These are phyloP conservation scores for Picea engelmannii DNA, from an alignment of 83 land plant genomes.

Conservation along the genomic window DNA sequence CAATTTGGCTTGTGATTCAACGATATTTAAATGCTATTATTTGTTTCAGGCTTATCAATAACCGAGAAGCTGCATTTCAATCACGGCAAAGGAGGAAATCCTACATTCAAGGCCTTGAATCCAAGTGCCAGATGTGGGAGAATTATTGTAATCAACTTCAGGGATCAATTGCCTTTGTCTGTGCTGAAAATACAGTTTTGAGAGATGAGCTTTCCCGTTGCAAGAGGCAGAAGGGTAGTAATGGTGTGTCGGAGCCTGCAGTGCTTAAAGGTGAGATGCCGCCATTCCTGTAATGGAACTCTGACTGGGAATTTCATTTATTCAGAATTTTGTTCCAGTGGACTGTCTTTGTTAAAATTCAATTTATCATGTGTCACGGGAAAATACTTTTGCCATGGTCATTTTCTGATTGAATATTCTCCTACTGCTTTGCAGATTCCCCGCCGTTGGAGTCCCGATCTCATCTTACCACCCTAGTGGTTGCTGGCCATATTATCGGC, in stretches of 20 bases:
- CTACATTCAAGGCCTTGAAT: constrained; percentile 18
- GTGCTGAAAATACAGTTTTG: constrained; percentile 16
- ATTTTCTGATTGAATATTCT: background rate
- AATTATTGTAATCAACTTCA: constrained; percentile 15
- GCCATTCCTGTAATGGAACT: background rate
- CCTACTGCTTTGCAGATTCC: constrained; percentile 15
- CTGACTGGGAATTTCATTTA: background rate
- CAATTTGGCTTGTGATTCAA: no score
- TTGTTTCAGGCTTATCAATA: constrained; percentile 20
- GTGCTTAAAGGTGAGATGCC: constrained; percentile 18
- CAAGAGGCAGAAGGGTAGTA: constrained; percentile 20
- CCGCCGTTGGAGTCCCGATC: constrained; percentile 29
- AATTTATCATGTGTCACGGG: background rate
- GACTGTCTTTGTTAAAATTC: background rate
- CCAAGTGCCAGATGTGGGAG: constrained; percentile 22
- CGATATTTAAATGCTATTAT: no score
- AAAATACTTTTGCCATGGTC: background rate
- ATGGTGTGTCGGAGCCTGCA: constrained; percentile 30
- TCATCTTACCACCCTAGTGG: constrained; percentile 16
- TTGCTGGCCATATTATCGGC: background rate
- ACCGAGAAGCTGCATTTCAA: constrained; percentile 21
- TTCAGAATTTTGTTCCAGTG: background rate
- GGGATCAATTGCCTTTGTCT: constrained; percentile 13
- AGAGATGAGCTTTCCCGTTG: constrained; percentile 16
- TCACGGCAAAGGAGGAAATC: constrained; percentile 23